Conservation (phyloP, 345 rosid genomes). For the Citrus sinensis region DVS_A1.0 CM039166.1:21883501-21884000, state of each 20-base stretch:
- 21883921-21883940: too few relatives aligned
- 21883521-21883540: conserved; percentile 87
- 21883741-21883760: too few relatives aligned
- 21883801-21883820: too few relatives aligned
- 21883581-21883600: conserved; percentile 61
- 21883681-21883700: not conserved
- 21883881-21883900: not conserved
- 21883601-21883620: conserved; percentile 61
- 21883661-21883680: not conserved
- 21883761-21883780: too few relatives aligned
- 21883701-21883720: not conserved
- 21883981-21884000: too few relatives aligned
- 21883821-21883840: too few relatives aligned
- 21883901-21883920: too few relatives aligned
- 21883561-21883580: conserved; percentile 63
- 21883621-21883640: conserved; percentile 73
- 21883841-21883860: too few relatives aligned
- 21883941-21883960: too few relatives aligned
- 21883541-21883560: conserved; percentile 89
- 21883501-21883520: conserved; percentile 90
- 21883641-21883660: not conserved
- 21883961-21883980: too few relatives aligned
- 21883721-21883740: too few relatives aligned
- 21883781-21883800: too few relatives aligned
- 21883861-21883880: not conserved